phyloP scores from a whole-genome alignment of 192 early-diverging fungal genomes.

The Phlyctochytrium planicorne region DNA sequence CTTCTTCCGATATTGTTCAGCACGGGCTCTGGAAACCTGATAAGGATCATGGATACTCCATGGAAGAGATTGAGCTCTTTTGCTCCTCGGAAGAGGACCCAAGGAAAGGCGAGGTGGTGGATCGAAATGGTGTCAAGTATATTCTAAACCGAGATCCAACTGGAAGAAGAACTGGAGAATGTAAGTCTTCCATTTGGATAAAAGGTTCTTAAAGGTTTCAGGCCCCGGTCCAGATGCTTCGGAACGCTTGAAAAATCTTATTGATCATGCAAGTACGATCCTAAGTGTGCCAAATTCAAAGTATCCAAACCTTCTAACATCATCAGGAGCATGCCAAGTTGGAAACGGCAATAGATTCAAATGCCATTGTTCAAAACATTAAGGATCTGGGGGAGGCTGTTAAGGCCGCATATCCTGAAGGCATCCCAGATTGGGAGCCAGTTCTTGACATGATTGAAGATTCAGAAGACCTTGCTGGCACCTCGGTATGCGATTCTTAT shows the following conservation, averaged over 20 bases:
- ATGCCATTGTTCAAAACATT: slow-evolving; percentile 44
- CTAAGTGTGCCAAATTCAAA: slow-evolving; percentile 22
- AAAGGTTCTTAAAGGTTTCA: slow-evolving; percentile 13
- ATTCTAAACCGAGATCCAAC: slow-evolving; percentile 55
- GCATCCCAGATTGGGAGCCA: slow-evolving; percentile 56
- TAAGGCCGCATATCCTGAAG: slow-evolving; percentile 56
- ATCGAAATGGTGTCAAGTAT: slow-evolving; percentile 38
- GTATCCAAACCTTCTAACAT: background rate
- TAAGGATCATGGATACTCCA: slow-evolving; percentile 52
- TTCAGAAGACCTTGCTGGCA: slow-evolving; percentile 54
- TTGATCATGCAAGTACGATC: slow-evolving; percentile 39
- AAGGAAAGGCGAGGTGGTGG: slow-evolving; percentile 19
- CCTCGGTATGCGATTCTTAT: slow-evolving; percentile 29
- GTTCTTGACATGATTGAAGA: slow-evolving; percentile 41
- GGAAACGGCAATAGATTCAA: background rate
- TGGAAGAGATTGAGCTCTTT: slow-evolving; percentile 57
- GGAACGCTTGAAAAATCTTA: slow-evolving; percentile 37
- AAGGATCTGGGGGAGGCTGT: slow-evolving; percentile 47
- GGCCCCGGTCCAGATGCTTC: slow-evolving; percentile 40
- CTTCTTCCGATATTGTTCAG: slow-evolving; percentile 47
- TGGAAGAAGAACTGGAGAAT: slow-evolving; percentile 52
- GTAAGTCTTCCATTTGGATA: slow-evolving; percentile 22
- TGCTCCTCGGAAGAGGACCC: slow-evolving; percentile 19
- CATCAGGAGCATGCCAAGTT: background rate
- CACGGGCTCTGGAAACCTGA: slow-evolving; percentile 54